Percentiles rank a stretch among this genome's conserved stretches.
These are phyloP conservation scores for Populus trichocarpa DNA, from an alignment of 441 rosid species.

Conservation along the genomic window DNA sequence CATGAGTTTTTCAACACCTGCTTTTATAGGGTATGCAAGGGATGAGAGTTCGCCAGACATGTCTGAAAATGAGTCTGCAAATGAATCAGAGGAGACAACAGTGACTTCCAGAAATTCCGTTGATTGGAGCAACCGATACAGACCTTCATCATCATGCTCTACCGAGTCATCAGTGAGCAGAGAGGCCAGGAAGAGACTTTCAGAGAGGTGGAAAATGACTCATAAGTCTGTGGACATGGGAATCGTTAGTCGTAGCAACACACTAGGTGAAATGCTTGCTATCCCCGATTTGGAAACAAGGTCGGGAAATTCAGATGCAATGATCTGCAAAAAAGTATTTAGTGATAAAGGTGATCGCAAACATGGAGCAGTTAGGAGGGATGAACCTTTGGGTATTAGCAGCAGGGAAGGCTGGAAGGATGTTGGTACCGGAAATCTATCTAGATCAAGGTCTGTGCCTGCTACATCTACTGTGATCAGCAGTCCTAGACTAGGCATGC, in stretches of 20 bases:
- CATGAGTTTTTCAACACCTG: slow-evolving; percentile 39
- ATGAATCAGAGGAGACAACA: slow-evolving; percentile 53
- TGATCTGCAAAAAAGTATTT: slow-evolving; percentile 31
- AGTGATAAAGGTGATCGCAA: slow-evolving; percentile 27
- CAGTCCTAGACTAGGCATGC: slow-evolving; percentile 38
- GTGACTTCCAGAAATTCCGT: slow-evolving; percentile 38
- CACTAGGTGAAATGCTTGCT: slow-evolving; percentile 95
- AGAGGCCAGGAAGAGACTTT: slow-evolving; percentile 91
- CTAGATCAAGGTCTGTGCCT: slow-evolving; percentile 72
- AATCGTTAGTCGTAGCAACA: slow-evolving; percentile 53
- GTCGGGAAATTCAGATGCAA: slow-evolving; percentile 36
- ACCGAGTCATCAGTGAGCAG: slow-evolving; percentile 64
- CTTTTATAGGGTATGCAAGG: slow-evolving; percentile 68
- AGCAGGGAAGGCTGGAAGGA: slow-evolving; percentile 98
- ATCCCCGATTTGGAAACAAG: slow-evolving; percentile 56
- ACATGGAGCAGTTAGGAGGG: slow-evolving; percentile 27
- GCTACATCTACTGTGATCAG: slow-evolving; percentile 40
- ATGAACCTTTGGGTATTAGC: slow-evolving; percentile 87
- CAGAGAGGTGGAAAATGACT: slow-evolving; percentile 94
- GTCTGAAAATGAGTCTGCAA: slow-evolving; percentile 69
- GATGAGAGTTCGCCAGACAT: slow-evolving; percentile 73
- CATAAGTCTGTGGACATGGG: slow-evolving; percentile 56
- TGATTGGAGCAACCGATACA: slow-evolving; percentile 36
- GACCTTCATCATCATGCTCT: slow-evolving; percentile 45
- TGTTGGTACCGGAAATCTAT: slow-evolving; percentile 31